Evolutionary conservation across 2,329 filamentous ascomycete species (phyloP).

Genomic region (Colletotrichum costaricense): DNA sequence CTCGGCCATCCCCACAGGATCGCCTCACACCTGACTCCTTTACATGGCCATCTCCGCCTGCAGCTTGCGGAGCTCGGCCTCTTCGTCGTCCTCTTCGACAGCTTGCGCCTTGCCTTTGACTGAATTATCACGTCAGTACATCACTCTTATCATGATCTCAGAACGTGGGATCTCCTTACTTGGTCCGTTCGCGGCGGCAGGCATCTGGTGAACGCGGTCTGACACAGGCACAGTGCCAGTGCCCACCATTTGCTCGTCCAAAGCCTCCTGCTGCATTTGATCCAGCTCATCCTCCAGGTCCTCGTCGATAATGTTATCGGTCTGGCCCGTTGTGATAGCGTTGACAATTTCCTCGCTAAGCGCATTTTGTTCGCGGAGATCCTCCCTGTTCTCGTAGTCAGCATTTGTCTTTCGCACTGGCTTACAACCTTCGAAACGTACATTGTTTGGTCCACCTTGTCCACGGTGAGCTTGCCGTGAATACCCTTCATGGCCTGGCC

Average conservation of each 20-base stretch:
- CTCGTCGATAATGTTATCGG: constrained; percentile 82
- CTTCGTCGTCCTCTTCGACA: constrained; percentile 89
- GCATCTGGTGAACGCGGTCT: constrained; percentile 82
- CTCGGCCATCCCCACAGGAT: constrained; percentile 17
- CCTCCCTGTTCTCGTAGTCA: constrained; percentile 71
- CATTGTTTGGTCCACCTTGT: constrained; percentile 97
- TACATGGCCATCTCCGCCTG: constrained; percentile 98
- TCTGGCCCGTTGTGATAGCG: constrained; percentile 79
- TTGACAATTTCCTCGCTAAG: constrained; percentile 93
- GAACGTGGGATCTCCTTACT: constrained; percentile 67
- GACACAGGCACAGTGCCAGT: constrained; percentile 86
- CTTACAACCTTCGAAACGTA: constrained; percentile 58
- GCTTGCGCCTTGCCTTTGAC: constrained; percentile 62
- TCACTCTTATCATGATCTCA: not conserved
- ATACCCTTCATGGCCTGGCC: constrained; percentile 93
- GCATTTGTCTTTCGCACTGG: not conserved
- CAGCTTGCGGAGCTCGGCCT: constrained; percentile 91
- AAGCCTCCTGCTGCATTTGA: constrained; percentile 86
- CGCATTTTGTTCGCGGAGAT: constrained; percentile 89
- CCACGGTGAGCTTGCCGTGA: constrained; percentile 88
- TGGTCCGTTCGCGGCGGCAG: constrained; percentile 78
- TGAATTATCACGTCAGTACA: constrained; percentile 40
- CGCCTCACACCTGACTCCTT: constrained; percentile 37
- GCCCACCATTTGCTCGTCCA: constrained; percentile 94
- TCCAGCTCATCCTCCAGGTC: constrained; percentile 90